Evolutionary conservation across 169 alveolate genomes (phyloP).

Genomic region (Theileria luwenshuni): DNA sequence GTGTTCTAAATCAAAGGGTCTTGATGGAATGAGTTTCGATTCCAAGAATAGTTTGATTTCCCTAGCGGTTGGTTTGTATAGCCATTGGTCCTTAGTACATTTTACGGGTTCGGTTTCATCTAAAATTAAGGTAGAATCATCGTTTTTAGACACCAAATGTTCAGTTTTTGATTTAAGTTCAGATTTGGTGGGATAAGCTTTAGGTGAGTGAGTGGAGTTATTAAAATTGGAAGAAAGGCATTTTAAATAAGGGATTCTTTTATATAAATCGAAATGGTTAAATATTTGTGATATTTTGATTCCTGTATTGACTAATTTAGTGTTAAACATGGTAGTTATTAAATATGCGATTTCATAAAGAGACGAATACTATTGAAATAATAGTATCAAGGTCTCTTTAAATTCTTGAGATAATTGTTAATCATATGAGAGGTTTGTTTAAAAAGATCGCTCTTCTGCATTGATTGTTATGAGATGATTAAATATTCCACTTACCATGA

Average conservation of each 20-base stretch:
- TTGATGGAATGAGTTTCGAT: slow-evolving; percentile 27
- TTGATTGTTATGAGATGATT: not conserved
- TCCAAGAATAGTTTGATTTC: slow-evolving; percentile 49
- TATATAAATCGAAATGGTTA: too few species aligned
- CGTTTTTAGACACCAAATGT: slow-evolving; percentile 3
- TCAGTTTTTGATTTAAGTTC: slow-evolving; percentile 9
- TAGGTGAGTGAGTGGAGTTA: too few species aligned
- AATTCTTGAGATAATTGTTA: slow-evolving; percentile 30
- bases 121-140: not conserved
- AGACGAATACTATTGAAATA: too few species aligned
- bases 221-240: too few species aligned
- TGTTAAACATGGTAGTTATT: slow-evolving; percentile 2
- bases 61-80: slow-evolving; percentile 32
- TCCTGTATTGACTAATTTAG: not conserved
- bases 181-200: not conserved
- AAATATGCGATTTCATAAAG: slow-evolving; percentile 8
- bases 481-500: slow-evolving; percentile 29
- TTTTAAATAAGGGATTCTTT: not conserved
- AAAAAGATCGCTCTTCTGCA: slow-evolving; percentile 46
- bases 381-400: slow-evolving; percentile 7
- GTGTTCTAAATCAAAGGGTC: slow-evolving; percentile 80
- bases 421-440: slow-evolving; percentile 42
- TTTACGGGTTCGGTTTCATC: not conserved
- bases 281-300: too few species aligned
- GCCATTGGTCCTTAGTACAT: slow-evolving; percentile 69